Evolutionary conservation across 2,329 filamentous ascomycete species (phyloP).

Genomic region (Lasiodiplodia hormozganensis): DNA sequence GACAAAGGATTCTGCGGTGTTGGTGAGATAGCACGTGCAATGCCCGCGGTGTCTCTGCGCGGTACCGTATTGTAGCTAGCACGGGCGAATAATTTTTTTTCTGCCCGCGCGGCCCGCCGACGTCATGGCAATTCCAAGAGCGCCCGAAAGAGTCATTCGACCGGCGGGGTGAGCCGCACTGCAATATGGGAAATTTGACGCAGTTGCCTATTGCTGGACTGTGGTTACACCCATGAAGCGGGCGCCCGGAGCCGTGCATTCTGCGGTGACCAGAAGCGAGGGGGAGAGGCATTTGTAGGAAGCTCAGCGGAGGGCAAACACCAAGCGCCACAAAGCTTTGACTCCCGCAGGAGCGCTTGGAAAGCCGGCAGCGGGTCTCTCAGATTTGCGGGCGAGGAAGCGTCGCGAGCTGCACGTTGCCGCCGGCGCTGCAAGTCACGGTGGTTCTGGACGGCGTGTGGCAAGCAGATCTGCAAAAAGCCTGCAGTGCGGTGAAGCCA

Average conservation of each 20-base stretch:
- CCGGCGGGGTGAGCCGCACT: conserved; percentile 15
- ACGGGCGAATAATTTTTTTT: conserved; percentile 18
- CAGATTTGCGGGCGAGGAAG: conserved; percentile 9
- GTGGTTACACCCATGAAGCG: not conserved
- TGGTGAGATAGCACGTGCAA: conserved; percentile 6
- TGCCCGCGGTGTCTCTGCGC: conserved; percentile 2
- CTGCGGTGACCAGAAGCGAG: conserved; percentile 15
- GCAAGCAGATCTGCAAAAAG: conserved; percentile 21
- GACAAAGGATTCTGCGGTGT: not conserved
- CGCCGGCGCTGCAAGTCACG: conserved; percentile 22
- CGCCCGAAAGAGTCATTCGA: conserved; percentile 22
- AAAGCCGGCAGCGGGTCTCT: not conserved
- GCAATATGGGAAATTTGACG: conserved; percentile 2
- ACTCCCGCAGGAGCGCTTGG: conserved; percentile 4
- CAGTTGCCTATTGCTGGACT: conserved; percentile 4
- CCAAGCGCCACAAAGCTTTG: conserved; percentile 27
- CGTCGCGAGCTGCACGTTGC: conserved; percentile 17
- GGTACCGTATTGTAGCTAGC: not conserved
- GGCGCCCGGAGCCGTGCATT: not conserved
- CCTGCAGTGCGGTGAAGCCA: conserved; percentile 23
- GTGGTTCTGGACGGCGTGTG: conserved; percentile 26
- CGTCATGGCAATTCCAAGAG: conserved; percentile 23
- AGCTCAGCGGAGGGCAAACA: conserved; percentile 22
- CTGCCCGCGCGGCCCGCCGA: conserved; percentile 10
- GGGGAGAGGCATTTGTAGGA: conserved; percentile 9